Base-by-base conservation (phyloP, 257 asterid genomes). In the Fraxinus pennsylvanica region DNA sequence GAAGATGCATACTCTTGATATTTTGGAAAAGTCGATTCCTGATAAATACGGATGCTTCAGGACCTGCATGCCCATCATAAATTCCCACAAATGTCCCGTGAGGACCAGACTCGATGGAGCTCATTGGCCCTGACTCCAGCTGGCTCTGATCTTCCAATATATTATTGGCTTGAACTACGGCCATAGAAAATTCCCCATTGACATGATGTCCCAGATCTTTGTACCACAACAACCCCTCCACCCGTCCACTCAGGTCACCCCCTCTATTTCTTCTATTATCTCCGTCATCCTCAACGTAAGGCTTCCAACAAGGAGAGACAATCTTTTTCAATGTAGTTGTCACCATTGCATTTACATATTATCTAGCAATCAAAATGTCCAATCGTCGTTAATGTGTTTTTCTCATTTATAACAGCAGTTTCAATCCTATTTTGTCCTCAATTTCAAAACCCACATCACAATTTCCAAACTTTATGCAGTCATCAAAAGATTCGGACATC, bases 41-140 rank as follows among this genome's bases (percentile, higher is more conserved):
- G 73, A 94, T 85, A 76, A 94, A 94, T 68, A 71, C 84, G 9
- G 98, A 80, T 82, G 94, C 93, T 63, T 94, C 98, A 0, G 96
- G 89, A 78, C 98, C 98, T 13, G 87, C 98, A 86, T 94, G 98
- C 69, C 97, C 98, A 74, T 94, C 98, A 72, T 94, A 94, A 73
- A 94, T 76, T 74, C 98, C 98, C 17, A 94, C 94, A 86, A 91
- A 94, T 9, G 98, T 90, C 39, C 97, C 98, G 52, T 80, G 84
- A 72, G 92, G 97, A 22, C 96, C 96, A 0, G 86, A 71, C 63
- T 88, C 91, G 41, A 78, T 22, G 6, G 81, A 82, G 83, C 97
- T 91, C 93, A 94, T 71, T 3, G 93, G 84, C 43, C 97, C 98
- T 0, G 97, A 94, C 82, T 94, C 97, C n/a, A 94, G 82, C 81